Evolutionary conservation across 306 rosid species (phyloP).

Genomic region (Myrica gale): DNA sequence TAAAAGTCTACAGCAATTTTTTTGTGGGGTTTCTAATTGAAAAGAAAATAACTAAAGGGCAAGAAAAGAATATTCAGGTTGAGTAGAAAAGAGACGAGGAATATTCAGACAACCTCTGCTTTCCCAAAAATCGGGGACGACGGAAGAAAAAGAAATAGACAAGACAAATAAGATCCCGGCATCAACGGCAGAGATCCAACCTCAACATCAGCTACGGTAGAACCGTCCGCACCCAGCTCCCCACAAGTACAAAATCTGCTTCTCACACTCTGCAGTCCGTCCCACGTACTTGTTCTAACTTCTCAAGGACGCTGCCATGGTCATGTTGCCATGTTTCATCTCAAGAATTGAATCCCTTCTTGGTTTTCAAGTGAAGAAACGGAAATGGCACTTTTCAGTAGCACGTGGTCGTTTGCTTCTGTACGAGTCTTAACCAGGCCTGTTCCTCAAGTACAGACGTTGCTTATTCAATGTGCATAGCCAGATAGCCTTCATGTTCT

Average conservation of each 20-base stretch:
- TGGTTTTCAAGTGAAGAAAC: slow-evolving; percentile 42
- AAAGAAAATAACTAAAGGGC: too few relatives aligned
- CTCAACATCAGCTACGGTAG: not conserved
- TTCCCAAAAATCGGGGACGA: too few relatives aligned
- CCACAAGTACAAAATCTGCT: not conserved
- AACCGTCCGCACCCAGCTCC: not conserved
- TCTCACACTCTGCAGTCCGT: not conserved
- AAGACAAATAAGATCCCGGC: not conserved
- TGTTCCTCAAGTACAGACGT: not conserved
- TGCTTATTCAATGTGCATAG: not conserved
- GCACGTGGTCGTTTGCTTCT: slow-evolving; percentile 22
- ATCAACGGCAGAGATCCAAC: not conserved
- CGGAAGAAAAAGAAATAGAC: too few relatives aligned
- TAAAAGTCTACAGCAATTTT: too few relatives aligned
- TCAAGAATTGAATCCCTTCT: slow-evolving; percentile 12
- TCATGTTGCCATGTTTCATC: not conserved
- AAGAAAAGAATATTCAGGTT: too few relatives aligned
- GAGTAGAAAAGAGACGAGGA: too few relatives aligned
- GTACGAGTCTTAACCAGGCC: not conserved
- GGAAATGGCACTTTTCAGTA: slow-evolving; percentile 2
- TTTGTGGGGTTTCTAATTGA: too few relatives aligned
- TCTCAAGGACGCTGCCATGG: not conserved
- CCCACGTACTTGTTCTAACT: not conserved
- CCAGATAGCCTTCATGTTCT: not conserved
- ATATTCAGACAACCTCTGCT: too few relatives aligned